Base-by-base conservation (phyloP, 306 rosid species). In the Clitoria ternatea region DNA sequence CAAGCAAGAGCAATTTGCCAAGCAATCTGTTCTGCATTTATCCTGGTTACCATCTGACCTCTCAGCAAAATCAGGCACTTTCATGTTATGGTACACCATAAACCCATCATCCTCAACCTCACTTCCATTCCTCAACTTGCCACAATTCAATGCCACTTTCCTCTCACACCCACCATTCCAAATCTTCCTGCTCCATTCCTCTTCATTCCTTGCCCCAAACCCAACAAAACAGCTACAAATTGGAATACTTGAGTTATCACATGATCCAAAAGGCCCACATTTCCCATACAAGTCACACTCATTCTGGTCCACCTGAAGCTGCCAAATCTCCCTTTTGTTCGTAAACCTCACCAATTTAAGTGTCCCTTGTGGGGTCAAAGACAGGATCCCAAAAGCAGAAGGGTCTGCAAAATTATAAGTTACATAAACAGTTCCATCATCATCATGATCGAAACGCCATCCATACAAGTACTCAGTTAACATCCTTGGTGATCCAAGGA, bases 171-270 rank as follows among this genome's bases (percentile, higher is more conserved):
- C 83, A 30, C 45, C 13, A 11, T 27, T 66, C 79, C 79, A 79
- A 49, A 15, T 79, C 2, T 20, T 12, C 5, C 4, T 30, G 1
- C 35, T 74, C 88, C 90, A 85, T 1, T 69, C 84, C 30, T 60
- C 43, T 0, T 1, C 6, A n/a, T 83, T 73, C 32, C 35, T 75
- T 0, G 90, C 77, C 22, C 20, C 45, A 57, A 80, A 89, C 69
- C 92, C 92, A 0, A 42, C 9, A 0, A 82, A 64, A 69, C 89
- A 90, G 9, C 61, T 69, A 29, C 93, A 90, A 22, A 66, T 13
- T 0, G 89, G 81, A 7, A 27, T 0, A 0, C 0, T 36, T 0
- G 48, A 23, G 0, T 52, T 13, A 48, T 73, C 77, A 68, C 89
- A 87, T 0, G 4, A 68, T 4, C 89, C 70, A 64, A 57, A 75